Conservation (phyloP, 768 basidiomycete species). For the Rickenella mellea region DNA sequence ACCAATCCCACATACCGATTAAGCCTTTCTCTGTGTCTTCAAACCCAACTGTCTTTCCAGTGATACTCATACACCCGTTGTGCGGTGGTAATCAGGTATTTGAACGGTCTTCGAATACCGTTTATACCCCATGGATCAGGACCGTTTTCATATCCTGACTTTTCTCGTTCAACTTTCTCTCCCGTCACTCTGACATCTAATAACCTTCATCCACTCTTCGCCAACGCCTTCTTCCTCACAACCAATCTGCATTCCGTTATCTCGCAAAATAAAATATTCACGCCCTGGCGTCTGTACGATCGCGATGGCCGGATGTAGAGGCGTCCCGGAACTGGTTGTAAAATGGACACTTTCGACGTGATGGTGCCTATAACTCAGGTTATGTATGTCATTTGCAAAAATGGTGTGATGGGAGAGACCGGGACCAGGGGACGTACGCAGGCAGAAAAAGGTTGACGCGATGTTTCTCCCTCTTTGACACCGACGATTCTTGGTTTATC, state of each 20-base stretch:
- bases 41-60: too few species aligned
- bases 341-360: conserved; percentile 73
- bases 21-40: too few species aligned
- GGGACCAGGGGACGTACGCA: conserved; percentile 30
- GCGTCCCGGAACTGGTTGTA: conserved; percentile 26
- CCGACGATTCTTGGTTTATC: conserved; percentile 1
- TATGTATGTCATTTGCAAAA: background rate
- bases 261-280: conserved; percentile 60
- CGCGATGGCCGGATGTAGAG: conserved; percentile 56
- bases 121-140: too few species aligned
- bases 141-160: conserved; percentile 3
- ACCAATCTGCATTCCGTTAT: conserved; percentile 73
- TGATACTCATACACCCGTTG: too few species aligned
- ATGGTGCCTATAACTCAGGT: conserved; percentile 44
- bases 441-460: conserved; percentile 55
- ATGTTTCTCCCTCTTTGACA: conserved; percentile 12
- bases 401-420: background rate
- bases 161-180: too few species aligned
- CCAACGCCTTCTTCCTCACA: conserved; percentile 67
- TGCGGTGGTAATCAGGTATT: too few species aligned
- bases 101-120: too few species aligned
- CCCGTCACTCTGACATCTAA: too few species aligned
- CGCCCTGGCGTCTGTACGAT: conserved; percentile 59
- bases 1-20: too few species aligned
- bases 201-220: conserved; percentile 47